These are phyloP conservation scores for Camelina neglecta DNA, from an alignment of 345 rosid genomes.

Conservation along the genomic window DNA sequence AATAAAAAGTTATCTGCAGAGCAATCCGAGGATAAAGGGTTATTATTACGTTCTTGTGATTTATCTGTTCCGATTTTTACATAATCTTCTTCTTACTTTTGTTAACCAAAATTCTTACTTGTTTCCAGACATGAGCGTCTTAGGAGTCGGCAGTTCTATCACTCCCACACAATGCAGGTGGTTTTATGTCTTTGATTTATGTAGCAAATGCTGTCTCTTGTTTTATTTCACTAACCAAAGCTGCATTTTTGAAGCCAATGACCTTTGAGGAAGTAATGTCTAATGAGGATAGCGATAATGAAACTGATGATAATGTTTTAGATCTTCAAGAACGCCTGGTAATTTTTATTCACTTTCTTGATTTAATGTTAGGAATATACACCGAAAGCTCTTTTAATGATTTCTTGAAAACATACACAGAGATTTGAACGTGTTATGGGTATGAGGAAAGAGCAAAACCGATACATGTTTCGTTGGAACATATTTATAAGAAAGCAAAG, in stretches of 20 bases:
- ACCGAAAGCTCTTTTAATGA: background rate
- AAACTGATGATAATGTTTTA: constrained; percentile 68
- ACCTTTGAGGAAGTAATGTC: constrained; percentile 63
- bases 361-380: background rate
- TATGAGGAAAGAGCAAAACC: constrained; percentile 75
- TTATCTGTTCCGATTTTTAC: background rate
- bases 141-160: constrained; percentile 73
- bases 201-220: constrained; percentile 5
- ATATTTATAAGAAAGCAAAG: constrained; percentile 75
- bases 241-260: constrained; percentile 60
- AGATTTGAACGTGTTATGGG: constrained; percentile 75
- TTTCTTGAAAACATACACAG: constrained; percentile 45
- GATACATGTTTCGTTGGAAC: constrained; percentile 87
- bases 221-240: constrained; percentile 20
- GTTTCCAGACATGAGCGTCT: constrained; percentile 61
- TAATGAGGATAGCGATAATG: constrained; percentile 82
- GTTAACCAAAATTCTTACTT: constrained; percentile 4
- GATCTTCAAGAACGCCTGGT: constrained; percentile 86
- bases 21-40: constrained; percentile 60
- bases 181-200: constrained; percentile 14
- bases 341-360: constrained; percentile 16
- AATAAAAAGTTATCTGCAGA: constrained; percentile 55
- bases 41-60: constrained; percentile 36
- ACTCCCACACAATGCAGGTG: constrained; percentile 92
- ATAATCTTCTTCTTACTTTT: background rate